Conservation (phyloP, 768 basidiomycete species). For the Pisolithus marmoratus region DNA sequence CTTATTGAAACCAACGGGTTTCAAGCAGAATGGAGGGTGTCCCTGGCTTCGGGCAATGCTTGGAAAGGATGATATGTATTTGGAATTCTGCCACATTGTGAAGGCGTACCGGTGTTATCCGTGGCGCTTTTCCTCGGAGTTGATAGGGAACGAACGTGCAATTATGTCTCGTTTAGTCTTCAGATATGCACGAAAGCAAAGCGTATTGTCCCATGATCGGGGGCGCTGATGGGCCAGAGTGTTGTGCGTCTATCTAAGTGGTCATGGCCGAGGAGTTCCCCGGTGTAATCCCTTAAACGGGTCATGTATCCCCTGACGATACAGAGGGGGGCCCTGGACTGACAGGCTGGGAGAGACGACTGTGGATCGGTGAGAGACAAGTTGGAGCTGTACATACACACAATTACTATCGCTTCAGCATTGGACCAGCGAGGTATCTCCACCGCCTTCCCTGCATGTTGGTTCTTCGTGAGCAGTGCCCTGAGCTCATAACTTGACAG, state of each 20-base stretch:
- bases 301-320: neutral
- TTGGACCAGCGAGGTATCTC: no score
- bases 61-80: neutral
- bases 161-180: neutral
- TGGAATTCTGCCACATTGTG: constrained; percentile 1
- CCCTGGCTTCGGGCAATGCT: neutral
- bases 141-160: neutral
- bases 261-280: neutral
- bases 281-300: neutral
- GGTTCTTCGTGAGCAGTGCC: no score
- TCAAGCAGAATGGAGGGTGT: no score
- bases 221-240: neutral
- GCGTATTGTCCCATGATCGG: neutral
- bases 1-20: no score
- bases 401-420: no score
- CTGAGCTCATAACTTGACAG: no score
- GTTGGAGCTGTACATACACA: neutral
- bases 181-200: neutral
- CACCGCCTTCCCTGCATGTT: no score
- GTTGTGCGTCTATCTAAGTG: neutral
- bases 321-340: no score
- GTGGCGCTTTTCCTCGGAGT: neutral
- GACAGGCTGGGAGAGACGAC: neutral
- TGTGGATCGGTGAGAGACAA: neutral
- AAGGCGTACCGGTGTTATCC: neutral